Percentiles rank a stretch among this genome's conserved stretches.
Conservation (phyloP, 192 early-diverging fungal species). For the Umbelopsis vinacea region DNA sequence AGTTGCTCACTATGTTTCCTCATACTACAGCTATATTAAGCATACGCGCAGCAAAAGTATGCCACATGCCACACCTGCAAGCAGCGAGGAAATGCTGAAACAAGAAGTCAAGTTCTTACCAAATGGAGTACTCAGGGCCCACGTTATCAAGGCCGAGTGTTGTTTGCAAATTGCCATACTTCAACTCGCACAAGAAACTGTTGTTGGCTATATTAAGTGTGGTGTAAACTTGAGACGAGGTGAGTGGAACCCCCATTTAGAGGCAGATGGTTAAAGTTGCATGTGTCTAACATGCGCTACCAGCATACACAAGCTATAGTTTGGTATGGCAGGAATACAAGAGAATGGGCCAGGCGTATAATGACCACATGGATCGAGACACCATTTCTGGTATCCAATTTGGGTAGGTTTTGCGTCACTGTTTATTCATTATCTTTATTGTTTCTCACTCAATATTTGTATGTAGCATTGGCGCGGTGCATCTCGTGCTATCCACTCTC, state of each 20-base stretch:
- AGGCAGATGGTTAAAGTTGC: too few species aligned
- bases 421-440: neutral
- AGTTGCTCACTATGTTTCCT: slow-evolving; percentile 19
- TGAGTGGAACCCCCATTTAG: neutral
- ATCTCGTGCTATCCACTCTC: slow-evolving; percentile 52
- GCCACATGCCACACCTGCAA: slow-evolving; percentile 12
- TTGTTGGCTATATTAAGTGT: slow-evolving; percentile 7
- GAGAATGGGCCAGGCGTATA: slow-evolving; percentile 39
- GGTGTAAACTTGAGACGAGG: slow-evolving; percentile 13
- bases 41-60: slow-evolving; percentile 10
- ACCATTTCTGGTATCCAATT: slow-evolving; percentile 45
- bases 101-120: slow-evolving; percentile 19
- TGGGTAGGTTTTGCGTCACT: slow-evolving; percentile 28
- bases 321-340: slow-evolving; percentile 47
- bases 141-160: slow-evolving; percentile 22
- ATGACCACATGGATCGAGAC: slow-evolving; percentile 39
- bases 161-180: slow-evolving; percentile 18
- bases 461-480: slow-evolving; percentile 39
- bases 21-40: slow-evolving; percentile 20
- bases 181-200: slow-evolving; percentile 15
- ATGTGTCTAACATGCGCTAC: too few species aligned
- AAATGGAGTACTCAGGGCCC: slow-evolving; percentile 11
- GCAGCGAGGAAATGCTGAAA: neutral
- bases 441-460: neutral
- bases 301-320: slow-evolving; percentile 40